phyloP scores from a whole-genome alignment of 2,329 filamentous ascomycete species.

The Claviceps monticola region DNA sequence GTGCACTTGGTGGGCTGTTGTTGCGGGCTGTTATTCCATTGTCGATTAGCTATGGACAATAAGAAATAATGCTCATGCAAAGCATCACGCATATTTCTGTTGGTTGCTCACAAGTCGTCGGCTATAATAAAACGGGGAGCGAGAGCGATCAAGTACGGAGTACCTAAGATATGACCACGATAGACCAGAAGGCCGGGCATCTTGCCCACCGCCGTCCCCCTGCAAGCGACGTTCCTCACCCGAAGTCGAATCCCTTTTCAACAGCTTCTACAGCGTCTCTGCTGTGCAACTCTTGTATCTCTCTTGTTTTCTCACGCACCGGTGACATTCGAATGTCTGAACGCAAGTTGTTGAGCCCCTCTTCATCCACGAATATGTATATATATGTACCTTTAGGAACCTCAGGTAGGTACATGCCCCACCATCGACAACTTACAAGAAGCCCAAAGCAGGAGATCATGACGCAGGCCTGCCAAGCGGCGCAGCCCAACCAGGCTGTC shows the following conservation, averaged over 20 bases:
- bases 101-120: constrained; percentile 13
- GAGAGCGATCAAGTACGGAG: neutral
- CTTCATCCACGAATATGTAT: neutral
- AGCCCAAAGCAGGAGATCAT: neutral
- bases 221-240: too few relatives aligned
- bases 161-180: too few relatives aligned
- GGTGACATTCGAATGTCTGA: too few relatives aligned
- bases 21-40: too few relatives aligned
- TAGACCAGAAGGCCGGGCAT: too few relatives aligned
- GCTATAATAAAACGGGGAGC: neutral
- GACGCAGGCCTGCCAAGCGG: neutral
- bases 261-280: too few relatives aligned
- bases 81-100: constrained; percentile 22
- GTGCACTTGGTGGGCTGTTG: too few relatives aligned
- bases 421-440: neutral
- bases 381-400: neutral
- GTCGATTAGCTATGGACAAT: too few relatives aligned
- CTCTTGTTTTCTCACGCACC: too few relatives aligned
- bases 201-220: too few relatives aligned
- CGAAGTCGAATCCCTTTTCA: too few relatives aligned
- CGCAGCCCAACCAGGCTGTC: constrained; percentile 4
- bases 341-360: neutral
- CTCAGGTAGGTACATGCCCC: neutral
- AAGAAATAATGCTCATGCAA: neutral
- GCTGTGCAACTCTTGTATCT: too few relatives aligned